phyloP scores from a whole-genome alignment of 2,329 filamentous ascomycete genomes.

The Dryadomyces sulphureus region DNA sequence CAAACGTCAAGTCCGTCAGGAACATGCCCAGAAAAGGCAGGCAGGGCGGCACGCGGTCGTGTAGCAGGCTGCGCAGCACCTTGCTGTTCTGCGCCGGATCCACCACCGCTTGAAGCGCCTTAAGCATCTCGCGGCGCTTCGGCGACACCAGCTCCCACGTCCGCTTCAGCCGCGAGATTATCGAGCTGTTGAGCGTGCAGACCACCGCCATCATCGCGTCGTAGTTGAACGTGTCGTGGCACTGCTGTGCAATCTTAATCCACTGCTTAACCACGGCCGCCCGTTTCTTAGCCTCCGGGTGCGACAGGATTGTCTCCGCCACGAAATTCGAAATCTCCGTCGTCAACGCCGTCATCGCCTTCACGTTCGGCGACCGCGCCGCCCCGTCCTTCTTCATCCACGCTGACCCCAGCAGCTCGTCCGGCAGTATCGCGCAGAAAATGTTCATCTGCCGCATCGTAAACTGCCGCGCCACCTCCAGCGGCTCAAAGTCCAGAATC shows the following conservation, averaged over 20 bases:
- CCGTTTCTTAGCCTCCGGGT: slow-evolving; percentile 84
- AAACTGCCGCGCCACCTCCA: slow-evolving; percentile 83
- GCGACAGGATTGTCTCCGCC: slow-evolving; percentile 76
- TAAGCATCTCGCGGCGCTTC: slow-evolving; percentile 69
- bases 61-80: slow-evolving; percentile 65
- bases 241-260: slow-evolving; percentile 86
- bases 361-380: slow-evolving; percentile 74
- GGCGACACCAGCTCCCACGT: slow-evolving; percentile 84
- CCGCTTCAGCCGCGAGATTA: slow-evolving; percentile 71
- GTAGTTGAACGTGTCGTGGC: slow-evolving; percentile 84
- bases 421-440: slow-evolving; percentile 82
- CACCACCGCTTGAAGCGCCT: slow-evolving; percentile 67
- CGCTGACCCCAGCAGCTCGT: slow-evolving; percentile 80
- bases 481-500: slow-evolving; percentile 78
- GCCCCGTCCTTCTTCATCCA: slow-evolving; percentile 83
- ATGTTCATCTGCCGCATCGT: slow-evolving; percentile 84
- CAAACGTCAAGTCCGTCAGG: slow-evolving; percentile 88
- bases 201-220: slow-evolving; percentile 95
- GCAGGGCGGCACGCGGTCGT: slow-evolving; percentile 79
- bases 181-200: slow-evolving; percentile 83
- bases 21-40: slow-evolving; percentile 94
- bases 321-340: slow-evolving; percentile 89
- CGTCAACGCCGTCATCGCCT: slow-evolving; percentile 83
- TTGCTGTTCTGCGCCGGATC: slow-evolving; percentile 88
- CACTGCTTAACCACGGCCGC: slow-evolving; percentile 89